A percentile compares a stretch with the other conserved stretches of the same genome.
Conservation (phyloP, 441 rosid species). For the Isatis lusitanica region DNA sequence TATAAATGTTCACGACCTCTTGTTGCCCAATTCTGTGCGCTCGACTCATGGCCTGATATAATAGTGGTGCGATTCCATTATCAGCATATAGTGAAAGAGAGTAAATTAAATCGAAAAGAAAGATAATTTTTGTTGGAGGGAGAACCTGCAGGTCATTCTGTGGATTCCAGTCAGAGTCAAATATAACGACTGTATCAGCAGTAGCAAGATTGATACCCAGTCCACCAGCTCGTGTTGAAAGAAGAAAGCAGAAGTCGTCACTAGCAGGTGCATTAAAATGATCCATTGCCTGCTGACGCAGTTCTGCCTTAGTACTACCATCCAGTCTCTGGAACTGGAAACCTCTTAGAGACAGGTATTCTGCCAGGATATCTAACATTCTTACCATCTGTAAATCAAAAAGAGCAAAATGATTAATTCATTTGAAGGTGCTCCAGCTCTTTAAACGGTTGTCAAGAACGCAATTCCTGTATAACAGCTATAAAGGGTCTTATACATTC, state of each 20-base stretch:
- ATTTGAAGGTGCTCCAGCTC: background rate
- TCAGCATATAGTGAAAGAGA: slow-evolving; percentile 12
- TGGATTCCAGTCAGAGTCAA: slow-evolving; percentile 99
- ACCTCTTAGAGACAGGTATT: slow-evolving; percentile 86
- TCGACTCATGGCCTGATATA: slow-evolving; percentile 97
- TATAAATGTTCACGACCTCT: slow-evolving; percentile 96
- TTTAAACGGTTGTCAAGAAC: background rate
- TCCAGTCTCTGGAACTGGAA: slow-evolving; percentile 99
- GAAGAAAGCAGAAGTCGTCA: slow-evolving; percentile 98
- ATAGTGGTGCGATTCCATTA: slow-evolving; percentile 9
- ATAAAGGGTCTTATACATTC: background rate
- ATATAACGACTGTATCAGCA: slow-evolving; percentile 98
- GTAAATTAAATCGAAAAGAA: slow-evolving; percentile 12
- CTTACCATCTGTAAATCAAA: slow-evolving; percentile 80
- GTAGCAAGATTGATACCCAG: slow-evolving; percentile 99
- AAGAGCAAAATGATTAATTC: slow-evolving; percentile 18
- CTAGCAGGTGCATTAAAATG: slow-evolving; percentile 99
- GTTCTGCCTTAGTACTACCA: slow-evolving; percentile 98
- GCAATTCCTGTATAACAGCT: slow-evolving; percentile 6
- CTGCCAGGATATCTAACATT: slow-evolving; percentile 96
- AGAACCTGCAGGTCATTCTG: slow-evolving; percentile 98
- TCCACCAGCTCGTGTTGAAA: slow-evolving; percentile 99
- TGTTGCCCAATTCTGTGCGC: slow-evolving; percentile 99
- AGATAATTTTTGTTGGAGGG: slow-evolving; percentile 4
- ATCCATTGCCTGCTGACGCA: slow-evolving; percentile 99